These are phyloP conservation scores for Aspergillus sp. DNA, from an alignment of 2,329 filamentous ascomycete genomes.

Conservation along the genomic window DNA sequence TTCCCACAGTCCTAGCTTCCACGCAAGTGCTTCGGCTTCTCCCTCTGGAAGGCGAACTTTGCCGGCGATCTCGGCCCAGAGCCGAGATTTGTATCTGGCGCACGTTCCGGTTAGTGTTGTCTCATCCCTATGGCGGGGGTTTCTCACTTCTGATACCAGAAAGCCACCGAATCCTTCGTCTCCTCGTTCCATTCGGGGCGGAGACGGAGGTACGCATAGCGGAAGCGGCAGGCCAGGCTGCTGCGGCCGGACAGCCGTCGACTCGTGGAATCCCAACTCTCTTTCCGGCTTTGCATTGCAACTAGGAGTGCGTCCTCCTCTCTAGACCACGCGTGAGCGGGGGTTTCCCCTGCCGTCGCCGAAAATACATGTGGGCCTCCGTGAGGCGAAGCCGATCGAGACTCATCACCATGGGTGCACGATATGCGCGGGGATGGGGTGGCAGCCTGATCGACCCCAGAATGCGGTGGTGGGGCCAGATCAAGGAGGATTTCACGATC, in stretches of 20 bases:
- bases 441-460: background rate
- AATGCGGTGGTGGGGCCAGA: background rate
- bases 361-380: background rate
- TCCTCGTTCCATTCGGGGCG: conserved; percentile 7
- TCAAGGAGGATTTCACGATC: background rate
- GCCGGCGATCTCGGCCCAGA: conserved; percentile 5
- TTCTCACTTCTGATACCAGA: conserved; percentile 6
- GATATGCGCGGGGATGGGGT: background rate
- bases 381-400: background rate
- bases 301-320: conserved; percentile 4
- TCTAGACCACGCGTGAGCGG: background rate
- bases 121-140: background rate
- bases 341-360: background rate
- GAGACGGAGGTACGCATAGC: conserved; percentile 5
- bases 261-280: conserved; percentile 2
- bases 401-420: background rate
- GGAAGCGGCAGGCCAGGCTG: conserved; percentile 3
- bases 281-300: background rate
- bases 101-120: background rate
- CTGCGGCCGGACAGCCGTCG: conserved; percentile 4
- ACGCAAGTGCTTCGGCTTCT: conserved; percentile 6
- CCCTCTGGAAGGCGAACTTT: conserved; percentile 2
- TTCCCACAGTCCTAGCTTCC: conserved; percentile 7
- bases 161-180: conserved; percentile 1
- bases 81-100: conserved; percentile 2